Conservation (phyloP, 345 rosid genomes). For the Ricinus communis region DNA sequence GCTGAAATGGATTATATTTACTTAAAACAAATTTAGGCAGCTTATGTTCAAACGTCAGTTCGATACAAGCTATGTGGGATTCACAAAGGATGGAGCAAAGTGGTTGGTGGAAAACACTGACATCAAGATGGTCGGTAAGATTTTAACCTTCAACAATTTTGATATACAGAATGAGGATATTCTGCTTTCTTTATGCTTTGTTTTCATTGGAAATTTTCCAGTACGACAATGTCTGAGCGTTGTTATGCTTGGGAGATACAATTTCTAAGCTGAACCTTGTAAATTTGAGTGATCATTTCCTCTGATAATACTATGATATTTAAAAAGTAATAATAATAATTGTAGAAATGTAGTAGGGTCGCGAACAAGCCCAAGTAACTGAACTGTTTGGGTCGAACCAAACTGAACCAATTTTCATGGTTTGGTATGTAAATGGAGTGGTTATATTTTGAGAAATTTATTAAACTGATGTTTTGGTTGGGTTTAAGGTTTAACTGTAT, state of each 20-base stretch:
- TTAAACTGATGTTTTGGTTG: too few species aligned
- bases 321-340: too few species aligned
- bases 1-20: background rate
- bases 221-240: background rate
- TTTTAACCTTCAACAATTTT: background rate
- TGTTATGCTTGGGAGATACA: background rate
- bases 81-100: conserved; percentile 76
- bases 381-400: too few species aligned
- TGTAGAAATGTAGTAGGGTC: too few species aligned
- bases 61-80: conserved; percentile 83
- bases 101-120: conserved; percentile 93
- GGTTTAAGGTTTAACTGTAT: too few species aligned
- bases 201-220: background rate
- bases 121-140: conserved; percentile 77
- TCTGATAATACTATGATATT: background rate
- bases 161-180: too few species aligned
- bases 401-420: too few species aligned
- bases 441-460: too few species aligned
- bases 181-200: too few species aligned
- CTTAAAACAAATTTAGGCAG: conserved; percentile 39
- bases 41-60: conserved; percentile 74
- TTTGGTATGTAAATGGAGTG: too few species aligned
- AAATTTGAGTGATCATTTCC: background rate
- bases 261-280: background rate
- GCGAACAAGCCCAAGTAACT: too few species aligned